Conservation (phyloP, 176 grass and related monocot species). For the Oryza longistaminata region DNA sequence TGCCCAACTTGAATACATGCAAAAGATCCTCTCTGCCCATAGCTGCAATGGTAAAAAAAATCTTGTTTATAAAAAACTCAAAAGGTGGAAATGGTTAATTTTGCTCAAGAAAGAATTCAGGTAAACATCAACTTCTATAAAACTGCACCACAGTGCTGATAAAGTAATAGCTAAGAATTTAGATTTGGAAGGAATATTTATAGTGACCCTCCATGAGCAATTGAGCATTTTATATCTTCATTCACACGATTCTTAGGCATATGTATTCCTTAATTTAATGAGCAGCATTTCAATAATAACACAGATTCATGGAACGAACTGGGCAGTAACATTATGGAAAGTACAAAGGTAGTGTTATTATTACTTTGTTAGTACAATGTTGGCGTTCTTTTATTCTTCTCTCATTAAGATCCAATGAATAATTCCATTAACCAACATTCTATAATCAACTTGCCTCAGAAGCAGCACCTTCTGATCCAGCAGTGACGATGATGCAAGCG, state of each 20-base stretch:
- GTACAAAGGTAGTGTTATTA: not conserved
- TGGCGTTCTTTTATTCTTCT: not conserved
- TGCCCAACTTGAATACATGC: slow-evolving; percentile 86
- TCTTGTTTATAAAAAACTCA: not conserved
- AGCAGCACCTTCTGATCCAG: slow-evolving; percentile 60
- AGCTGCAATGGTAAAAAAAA: slow-evolving; percentile 39
- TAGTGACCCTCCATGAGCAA: not conserved
- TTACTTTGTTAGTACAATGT: not conserved
- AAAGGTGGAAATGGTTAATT: not conserved
- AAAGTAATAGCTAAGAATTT: not conserved
- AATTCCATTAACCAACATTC: not conserved
- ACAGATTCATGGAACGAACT: not conserved
- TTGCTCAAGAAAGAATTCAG: slow-evolving; percentile 8
- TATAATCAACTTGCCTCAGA: slow-evolving; percentile 62
- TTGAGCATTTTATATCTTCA: not conserved
- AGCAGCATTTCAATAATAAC: not conserved
- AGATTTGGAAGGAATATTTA: not conserved
- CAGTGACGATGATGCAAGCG: slow-evolving; percentile 74
- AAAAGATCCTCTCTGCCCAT: slow-evolving; percentile 77
- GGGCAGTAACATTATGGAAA: not conserved
- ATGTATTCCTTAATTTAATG: not conserved
- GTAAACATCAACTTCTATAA: not conserved
- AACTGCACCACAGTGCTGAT: not conserved
- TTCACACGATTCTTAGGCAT: not conserved
- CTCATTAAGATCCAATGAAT: not conserved